Base-by-base conservation (phyloP, 2,329 filamentous ascomycete genomes). In the Dryadomyces quercus-mongolicae region DNA sequence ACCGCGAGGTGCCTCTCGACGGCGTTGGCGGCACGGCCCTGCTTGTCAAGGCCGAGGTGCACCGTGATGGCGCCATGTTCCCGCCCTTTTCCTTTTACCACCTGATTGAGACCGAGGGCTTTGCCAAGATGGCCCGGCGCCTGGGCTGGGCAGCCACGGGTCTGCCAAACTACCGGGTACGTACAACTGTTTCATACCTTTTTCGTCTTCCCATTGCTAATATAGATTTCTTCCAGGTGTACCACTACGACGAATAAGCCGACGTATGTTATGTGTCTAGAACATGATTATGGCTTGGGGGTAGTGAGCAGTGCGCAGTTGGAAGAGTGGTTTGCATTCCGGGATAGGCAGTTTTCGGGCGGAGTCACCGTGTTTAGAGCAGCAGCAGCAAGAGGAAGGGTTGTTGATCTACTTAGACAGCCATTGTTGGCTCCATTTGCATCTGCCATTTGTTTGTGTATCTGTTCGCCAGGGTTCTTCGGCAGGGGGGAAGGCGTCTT, bases 21-120 rank as follows among this genome's bases (percentile, higher is more conserved):
- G 93, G 93, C 51, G 93, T 98, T 3, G 93, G 93, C 54, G 93
- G 93, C 40, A 94, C 92, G 1, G 88, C 91, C 1, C 73, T 98
- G 59, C 73, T 98, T 64, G 93, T 98, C 57, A 96, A 95, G 73
- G 93, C 91, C 1, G 91, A 97, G 56, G 93, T 98, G 22, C 93
- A 98, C 67, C 82, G 93, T 25, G 93, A 98, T 65, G 93, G 93
- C 20, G 92, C 93, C 66, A 98, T 97, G 92, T 98, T 98, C 72
- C 93, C 93, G 18, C 81, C 93, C 0, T 98, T 98, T 66, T 72
- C 92, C 3, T 98, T 98, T 66, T 97, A 96, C 67, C 86, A 98
- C 69, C 76, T 98, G 57, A 94, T 98, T 57, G 93, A 98, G 74
- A 97, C 93, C 0, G 93, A 98, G 66, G 93, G 93, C 0, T 98